Evolutionary conservation across 2,329 filamentous ascomycete genomes (phyloP).

Genomic region (Talaromyces sp.): DNA sequence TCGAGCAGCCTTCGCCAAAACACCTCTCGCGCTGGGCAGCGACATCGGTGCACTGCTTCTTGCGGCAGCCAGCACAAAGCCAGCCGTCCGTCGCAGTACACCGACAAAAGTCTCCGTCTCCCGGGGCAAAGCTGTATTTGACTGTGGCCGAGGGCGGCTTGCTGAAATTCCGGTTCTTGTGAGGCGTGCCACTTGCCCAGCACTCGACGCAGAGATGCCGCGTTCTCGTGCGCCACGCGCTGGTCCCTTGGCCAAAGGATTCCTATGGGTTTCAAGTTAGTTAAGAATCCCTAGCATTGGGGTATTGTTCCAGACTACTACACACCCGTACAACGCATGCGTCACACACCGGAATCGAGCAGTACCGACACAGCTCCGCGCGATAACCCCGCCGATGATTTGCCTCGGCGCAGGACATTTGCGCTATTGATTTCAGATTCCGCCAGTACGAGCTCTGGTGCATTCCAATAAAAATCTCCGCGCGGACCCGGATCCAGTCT

Average conservation of each 20-base stretch:
- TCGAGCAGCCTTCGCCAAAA: constrained; percentile 21
- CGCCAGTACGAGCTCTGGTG: constrained; percentile 27
- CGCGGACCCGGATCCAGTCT: constrained; percentile 9
- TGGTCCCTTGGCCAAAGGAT: constrained; percentile 22
- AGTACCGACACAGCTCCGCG: constrained; percentile 21
- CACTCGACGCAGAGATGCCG: constrained; percentile 25
- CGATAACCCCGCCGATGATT: constrained; percentile 21
- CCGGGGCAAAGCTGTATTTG: constrained; percentile 14
- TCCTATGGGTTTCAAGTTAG: constrained; percentile 10
- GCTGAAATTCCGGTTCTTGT: constrained; percentile 18
- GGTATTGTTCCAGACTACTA: background rate
- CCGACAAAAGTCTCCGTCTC: constrained; percentile 19
- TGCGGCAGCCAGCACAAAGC: constrained; percentile 25
- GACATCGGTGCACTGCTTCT: constrained; percentile 21
- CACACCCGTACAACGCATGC: constrained; percentile 24
- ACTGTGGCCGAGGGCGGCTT: constrained; percentile 9
- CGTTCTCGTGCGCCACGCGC: constrained; percentile 25
- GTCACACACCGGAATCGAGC: constrained; percentile 26
- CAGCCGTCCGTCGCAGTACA: constrained; percentile 24
- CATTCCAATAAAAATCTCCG: constrained; percentile 21
- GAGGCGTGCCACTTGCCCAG: constrained; percentile 23
- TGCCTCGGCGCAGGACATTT: constrained; percentile 21
- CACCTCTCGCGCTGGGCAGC: constrained; percentile 15
- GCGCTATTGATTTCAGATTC: constrained; percentile 20
- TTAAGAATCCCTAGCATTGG: too few species aligned